These are phyloP conservation scores for Pyrenochaeta sp. DNA, from an alignment of 2,329 filamentous ascomycete species.

Conservation along the genomic window DNA sequence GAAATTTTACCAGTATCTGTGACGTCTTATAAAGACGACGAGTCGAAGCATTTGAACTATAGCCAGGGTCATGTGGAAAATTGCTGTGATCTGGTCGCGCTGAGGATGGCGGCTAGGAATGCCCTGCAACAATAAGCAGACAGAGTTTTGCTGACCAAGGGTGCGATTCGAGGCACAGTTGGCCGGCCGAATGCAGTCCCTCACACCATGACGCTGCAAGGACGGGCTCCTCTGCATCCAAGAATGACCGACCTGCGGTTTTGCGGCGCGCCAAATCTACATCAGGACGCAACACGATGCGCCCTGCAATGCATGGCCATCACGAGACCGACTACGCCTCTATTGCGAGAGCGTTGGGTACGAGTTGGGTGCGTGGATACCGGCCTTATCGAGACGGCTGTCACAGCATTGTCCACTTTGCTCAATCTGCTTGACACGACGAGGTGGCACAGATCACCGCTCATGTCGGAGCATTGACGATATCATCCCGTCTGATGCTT, in stretches of 20 bases:
- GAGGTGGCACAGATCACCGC: conserved; percentile 24
- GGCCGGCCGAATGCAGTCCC: conserved; percentile 24
- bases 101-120: not conserved
- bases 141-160: conserved; percentile 27
- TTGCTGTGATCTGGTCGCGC: not conserved
- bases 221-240: conserved; percentile 31
- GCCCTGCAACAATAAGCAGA: conserved; percentile 5
- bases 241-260: conserved; percentile 23
- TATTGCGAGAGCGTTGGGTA: conserved; percentile 9
- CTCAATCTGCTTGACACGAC: conserved; percentile 4
- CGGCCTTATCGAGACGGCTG: conserved; percentile 6
- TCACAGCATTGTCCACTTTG: not conserved
- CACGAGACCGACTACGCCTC: conserved; percentile 14
- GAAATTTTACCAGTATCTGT: conserved; percentile 17
- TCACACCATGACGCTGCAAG: conserved; percentile 31
- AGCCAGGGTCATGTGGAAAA: not conserved
- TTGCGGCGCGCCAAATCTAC: conserved; percentile 25
- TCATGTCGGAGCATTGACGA: conserved; percentile 24
- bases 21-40: not conserved
- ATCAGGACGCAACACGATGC: conserved; percentile 29
- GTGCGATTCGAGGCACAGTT: conserved; percentile 20
- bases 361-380: conserved; percentile 23
- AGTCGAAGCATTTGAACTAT: not conserved
- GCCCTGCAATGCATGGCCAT: conserved; percentile 17
- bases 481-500: conserved; percentile 29